Base-by-base conservation (phyloP, 768 basidiomycete genomes). In the Leccinum subgranulosum region DNA sequence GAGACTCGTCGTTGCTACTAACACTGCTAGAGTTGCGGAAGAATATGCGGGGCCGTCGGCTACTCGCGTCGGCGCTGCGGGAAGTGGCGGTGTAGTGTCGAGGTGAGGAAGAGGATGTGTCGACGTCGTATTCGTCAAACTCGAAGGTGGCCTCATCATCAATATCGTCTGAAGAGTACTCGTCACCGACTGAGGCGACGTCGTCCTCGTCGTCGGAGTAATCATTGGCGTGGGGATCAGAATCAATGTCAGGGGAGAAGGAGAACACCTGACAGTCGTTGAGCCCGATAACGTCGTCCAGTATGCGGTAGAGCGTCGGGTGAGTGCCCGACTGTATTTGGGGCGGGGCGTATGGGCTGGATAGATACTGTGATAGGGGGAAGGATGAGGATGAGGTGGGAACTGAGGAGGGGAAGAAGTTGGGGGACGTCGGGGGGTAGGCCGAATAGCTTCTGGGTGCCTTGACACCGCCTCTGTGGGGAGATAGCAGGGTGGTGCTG, bases 241-340 rank as follows among this genome's bases (percentile, higher is more conserved):
- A 87, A 63, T 96, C 93, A 58, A 90, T 86, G 73, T 96, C 93
- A 49, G 96, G 97, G 41, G 84, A 81, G 77, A 94, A 99, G 3
- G 92, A 90, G 75, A 88, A 99, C 57, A 98, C 94, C 69, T 98
- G 95, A 77, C 93, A 97, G 60, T 98, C 94, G 41, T 84, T 76
- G 23, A 99, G 81, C 23, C 89, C 88, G 63, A 99, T 91, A 66
- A 91, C 89, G 46, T 94, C 88, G 80, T 94, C 87, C 47, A 99
- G 83, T 56, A 90, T 82, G 57, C 88, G 87, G 73, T 90, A 94
- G 27, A 98, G 79, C 51, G 88, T 83, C 1, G 96, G 93, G 73
- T 97, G 92, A 15, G 92, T 94, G 60, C 90, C 90, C 0, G 88
- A 83, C 56, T 89, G 81, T 64, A 88, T 87, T 57, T 82, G 80